Evolutionary conservation across 1,139 yeast genomes (phyloP).

Genomic region (Ashbya aceris): DNA sequence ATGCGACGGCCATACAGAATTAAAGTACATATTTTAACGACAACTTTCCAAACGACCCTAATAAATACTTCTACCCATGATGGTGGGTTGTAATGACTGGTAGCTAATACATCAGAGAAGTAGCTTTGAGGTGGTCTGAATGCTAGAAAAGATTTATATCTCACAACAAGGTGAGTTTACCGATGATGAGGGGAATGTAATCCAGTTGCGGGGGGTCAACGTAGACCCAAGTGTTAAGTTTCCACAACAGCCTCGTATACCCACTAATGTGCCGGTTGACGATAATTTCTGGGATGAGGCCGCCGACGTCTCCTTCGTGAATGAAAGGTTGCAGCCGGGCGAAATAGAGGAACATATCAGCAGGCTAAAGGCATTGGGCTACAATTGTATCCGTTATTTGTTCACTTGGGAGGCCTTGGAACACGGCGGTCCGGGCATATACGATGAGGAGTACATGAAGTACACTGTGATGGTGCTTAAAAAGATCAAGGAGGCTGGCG

Average conservation of each 20-base stretch:
- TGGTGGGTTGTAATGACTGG: too few species aligned
- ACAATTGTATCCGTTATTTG: slow-evolving; percentile 65
- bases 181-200: slow-evolving; percentile 50
- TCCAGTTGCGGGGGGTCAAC: slow-evolving; percentile 73
- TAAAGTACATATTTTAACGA: too few species aligned
- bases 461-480: slow-evolving; percentile 57
- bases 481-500: slow-evolving; percentile 53
- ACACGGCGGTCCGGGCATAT: slow-evolving; percentile 76
- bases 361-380: slow-evolving; percentile 74
- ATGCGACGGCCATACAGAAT: too few species aligned
- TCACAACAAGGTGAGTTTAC: slow-evolving; percentile 44
- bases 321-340: slow-evolving; percentile 67
- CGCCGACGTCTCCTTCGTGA: slow-evolving; percentile 66
- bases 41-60: too few species aligned
- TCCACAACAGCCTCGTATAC: slow-evolving; percentile 50
- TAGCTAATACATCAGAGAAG: too few species aligned
- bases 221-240: slow-evolving; percentile 68
- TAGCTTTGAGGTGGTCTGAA: background rate
- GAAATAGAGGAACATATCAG: slow-evolving; percentile 63
- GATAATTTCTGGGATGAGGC: slow-evolving; percentile 54
- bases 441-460: slow-evolving; percentile 69
- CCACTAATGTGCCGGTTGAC: slow-evolving; percentile 43
- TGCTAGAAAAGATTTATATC: slow-evolving; percentile 9
- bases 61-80: too few species aligned
- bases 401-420: slow-evolving; percentile 92